These are phyloP conservation scores for Tricholoma saponaceum DNA, from an alignment of 768 basidiomycete genomes.

Conservation along the genomic window DNA sequence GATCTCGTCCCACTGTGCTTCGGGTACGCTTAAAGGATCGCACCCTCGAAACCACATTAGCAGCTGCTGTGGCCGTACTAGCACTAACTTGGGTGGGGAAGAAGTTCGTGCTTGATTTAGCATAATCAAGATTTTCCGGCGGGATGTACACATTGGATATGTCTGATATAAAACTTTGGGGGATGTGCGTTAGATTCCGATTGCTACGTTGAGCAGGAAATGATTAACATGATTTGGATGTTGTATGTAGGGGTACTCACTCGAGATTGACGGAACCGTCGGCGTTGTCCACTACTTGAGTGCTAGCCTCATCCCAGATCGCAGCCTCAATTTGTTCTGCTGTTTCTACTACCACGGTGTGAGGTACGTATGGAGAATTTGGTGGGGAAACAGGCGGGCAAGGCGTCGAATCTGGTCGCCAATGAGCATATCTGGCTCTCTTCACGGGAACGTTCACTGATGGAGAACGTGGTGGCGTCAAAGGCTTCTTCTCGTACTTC, in stretches of 20 bases:
- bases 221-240: not conserved
- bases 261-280: conserved; percentile 50
- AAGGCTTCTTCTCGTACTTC: conserved; percentile 38
- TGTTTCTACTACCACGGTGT: conserved; percentile 9
- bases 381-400: conserved; percentile 3
- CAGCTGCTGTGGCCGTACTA: conserved; percentile 28
- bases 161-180: conserved; percentile 42
- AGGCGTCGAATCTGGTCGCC: conserved; percentile 2
- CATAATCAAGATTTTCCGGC: conserved; percentile 27
- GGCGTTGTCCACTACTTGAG: conserved; percentile 40
- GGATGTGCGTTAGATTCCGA: conserved; percentile 42
- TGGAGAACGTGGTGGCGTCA: conserved; percentile 11
- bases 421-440: conserved; percentile 10
- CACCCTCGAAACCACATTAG: conserved; percentile 8
- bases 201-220: conserved; percentile 25
- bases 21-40: conserved; percentile 21
- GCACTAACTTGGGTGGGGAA: conserved; percentile 24
- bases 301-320: conserved; percentile 47
- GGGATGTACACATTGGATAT: conserved; percentile 44
- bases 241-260: conserved; percentile 29
- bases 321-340: conserved; percentile 27
- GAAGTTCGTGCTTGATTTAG: conserved; percentile 6
- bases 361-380: not conserved
- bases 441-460: conserved; percentile 4
- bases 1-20: conserved; percentile 25